phyloP scores from a whole-genome alignment of 2,329 filamentous ascomycete species.

The Zymoseptoria ardabiliae region DNA sequence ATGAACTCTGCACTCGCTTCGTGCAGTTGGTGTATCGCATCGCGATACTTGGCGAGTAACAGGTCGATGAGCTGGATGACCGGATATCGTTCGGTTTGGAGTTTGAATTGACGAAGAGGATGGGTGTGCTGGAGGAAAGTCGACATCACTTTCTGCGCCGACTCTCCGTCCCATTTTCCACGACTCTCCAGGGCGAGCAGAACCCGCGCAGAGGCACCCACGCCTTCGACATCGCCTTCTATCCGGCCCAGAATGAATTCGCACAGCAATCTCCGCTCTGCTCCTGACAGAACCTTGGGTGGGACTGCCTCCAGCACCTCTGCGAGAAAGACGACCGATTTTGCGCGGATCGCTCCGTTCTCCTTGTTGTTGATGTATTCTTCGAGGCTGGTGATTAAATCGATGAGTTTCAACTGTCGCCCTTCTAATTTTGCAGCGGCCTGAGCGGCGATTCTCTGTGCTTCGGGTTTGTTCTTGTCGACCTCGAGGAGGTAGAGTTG shows the following conservation, averaged over 20 bases:
- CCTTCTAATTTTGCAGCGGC: conserved; percentile 46
- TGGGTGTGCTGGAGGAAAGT: conserved; percentile 47
- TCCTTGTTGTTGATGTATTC: conserved; percentile 60
- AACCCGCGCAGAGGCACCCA: conserved; percentile 52
- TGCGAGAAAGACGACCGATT: conserved; percentile 47
- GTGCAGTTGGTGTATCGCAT: conserved; percentile 49
- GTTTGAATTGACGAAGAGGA: conserved; percentile 54
- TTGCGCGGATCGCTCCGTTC: conserved; percentile 52
- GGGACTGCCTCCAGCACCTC: conserved; percentile 46
- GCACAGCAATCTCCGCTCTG: conserved; percentile 54
- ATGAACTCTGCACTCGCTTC: conserved; percentile 49
- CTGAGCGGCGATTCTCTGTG: conserved; percentile 35
- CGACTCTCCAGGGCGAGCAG: conserved; percentile 52
- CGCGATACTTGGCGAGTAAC: conserved; percentile 54
- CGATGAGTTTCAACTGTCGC: conserved; percentile 54
- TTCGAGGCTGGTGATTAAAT: conserved; percentile 55
- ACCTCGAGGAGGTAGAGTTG: conserved; percentile 46
- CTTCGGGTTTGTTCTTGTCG: conserved; percentile 42
- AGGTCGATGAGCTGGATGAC: conserved; percentile 55
- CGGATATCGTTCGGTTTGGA: conserved; percentile 54
- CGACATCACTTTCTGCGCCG: conserved; percentile 47
- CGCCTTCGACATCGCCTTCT: conserved; percentile 46
- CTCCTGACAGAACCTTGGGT: conserved; percentile 50
- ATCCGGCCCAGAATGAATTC: conserved; percentile 60
- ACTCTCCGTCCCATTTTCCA: conserved; percentile 53